A percentile compares a stretch with the other conserved stretches of the same genome.
phyloP scores from a whole-genome alignment of 805 yeast species.

The Pichia insulana region DNA sequence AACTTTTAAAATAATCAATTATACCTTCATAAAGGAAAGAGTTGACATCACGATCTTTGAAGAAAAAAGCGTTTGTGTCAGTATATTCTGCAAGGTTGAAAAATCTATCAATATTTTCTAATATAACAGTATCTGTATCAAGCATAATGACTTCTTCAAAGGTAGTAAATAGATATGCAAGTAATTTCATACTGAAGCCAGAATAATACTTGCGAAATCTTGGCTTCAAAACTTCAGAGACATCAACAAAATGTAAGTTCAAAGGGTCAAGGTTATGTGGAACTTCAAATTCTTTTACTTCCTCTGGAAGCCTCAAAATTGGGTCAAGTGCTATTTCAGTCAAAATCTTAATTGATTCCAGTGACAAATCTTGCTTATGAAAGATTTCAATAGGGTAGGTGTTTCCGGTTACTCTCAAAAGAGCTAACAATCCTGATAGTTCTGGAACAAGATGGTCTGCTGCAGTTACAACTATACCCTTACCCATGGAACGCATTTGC shows the following conservation, averaged over 20 bases:
- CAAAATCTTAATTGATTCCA: conserved; percentile 26
- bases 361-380: conserved; percentile 31
- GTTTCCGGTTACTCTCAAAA: conserved; percentile 42
- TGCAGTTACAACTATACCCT: conserved; percentile 49
- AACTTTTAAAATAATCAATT: conserved; percentile 35
- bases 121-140: conserved; percentile 43
- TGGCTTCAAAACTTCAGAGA: conserved; percentile 21
- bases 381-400: conserved; percentile 41
- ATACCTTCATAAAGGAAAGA: conserved; percentile 32
- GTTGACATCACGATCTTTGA: conserved; percentile 39
- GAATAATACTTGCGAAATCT: conserved; percentile 20
- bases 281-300: conserved; percentile 14
- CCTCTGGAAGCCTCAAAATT: conserved; percentile 22
- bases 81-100: conserved; percentile 30
- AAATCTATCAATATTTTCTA: conserved; percentile 30
- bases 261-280: conserved; percentile 20
- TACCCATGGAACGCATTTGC: conserved; percentile 29
- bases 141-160: conserved; percentile 46
- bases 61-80: conserved; percentile 35
- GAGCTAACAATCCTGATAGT: conserved; percentile 37
- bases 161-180: conserved; percentile 50
- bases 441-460: conserved; percentile 38
- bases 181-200: conserved; percentile 36
- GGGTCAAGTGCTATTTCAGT: conserved; percentile 30
- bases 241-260: conserved; percentile 28